Evolutionary conservation across 2,329 filamentous ascomycete genomes (phyloP).

Genomic region (Diaporthe ilicicola): DNA sequence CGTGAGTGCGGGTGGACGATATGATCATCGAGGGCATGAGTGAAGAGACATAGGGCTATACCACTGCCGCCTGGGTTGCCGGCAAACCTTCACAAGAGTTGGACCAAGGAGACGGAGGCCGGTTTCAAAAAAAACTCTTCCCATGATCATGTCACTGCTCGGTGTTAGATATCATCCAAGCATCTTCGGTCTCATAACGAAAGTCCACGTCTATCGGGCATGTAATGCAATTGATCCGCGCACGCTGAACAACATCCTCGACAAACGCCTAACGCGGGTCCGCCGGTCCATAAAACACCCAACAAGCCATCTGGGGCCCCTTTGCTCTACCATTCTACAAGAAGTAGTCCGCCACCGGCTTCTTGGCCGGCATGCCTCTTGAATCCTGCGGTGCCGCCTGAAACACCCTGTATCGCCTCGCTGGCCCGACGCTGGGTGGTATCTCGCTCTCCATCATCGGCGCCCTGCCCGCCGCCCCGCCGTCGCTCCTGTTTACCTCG

Average conservation of each 20-base stretch:
- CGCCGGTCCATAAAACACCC: slow-evolving; percentile 34
- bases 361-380: slow-evolving; percentile 98
- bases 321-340: slow-evolving; percentile 55
- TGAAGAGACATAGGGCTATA: background rate
- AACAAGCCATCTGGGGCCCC: background rate
- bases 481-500: slow-evolving; percentile 68
- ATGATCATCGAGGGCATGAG: too few species aligned
- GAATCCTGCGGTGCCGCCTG: slow-evolving; percentile 96
- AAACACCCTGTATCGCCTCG: slow-evolving; percentile 91
- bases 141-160: too few species aligned
- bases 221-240: background rate
- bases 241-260: slow-evolving; percentile 5
- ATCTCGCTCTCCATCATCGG: slow-evolving; percentile 58
- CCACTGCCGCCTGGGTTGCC: background rate
- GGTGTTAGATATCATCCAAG: background rate
- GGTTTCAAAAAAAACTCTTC: background rate
- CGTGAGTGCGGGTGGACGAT: slow-evolving; percentile 50
- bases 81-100: background rate
- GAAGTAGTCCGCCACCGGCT: slow-evolving; percentile 97
- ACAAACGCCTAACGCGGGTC: slow-evolving; percentile 31
- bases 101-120: too few species aligned
- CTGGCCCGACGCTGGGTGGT: slow-evolving; percentile 71
- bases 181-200: background rate
- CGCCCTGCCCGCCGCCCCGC: slow-evolving; percentile 50
- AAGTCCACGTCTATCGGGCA: background rate